Base-by-base conservation (phyloP, 2,329 filamentous ascomycete species). In the Lachnellula subtilissima region DNA sequence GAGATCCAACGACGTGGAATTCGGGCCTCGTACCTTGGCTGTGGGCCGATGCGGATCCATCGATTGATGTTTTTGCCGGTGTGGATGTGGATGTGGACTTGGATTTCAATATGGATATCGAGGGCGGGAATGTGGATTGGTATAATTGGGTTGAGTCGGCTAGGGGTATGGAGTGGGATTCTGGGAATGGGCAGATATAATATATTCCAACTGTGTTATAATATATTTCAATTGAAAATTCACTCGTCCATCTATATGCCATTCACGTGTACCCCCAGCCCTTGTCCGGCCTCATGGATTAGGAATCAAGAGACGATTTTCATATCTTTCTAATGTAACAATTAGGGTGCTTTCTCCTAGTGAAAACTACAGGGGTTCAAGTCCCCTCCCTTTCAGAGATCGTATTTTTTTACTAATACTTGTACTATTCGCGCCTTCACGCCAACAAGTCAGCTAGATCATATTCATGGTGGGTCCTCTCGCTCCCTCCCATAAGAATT, bases 141-240 rank as follows among this genome's bases (percentile, higher is more conserved):
- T 70, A 71, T 58, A 67, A 67, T 50, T 74, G 72, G 72, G 59
- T 73, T 17, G 65, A 73, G 53, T 71, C 70, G 55, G 69, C 70
- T 1, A 70, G 69, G 32, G 45, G 46, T 22, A 62, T 62, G 53
- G 58, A 61, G 43, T 55, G 45, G 49, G 37, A 40, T 40, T 15
- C 37, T 40, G n/a, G 37, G 9, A 32, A 32, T 32, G 28, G 28
- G 4, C 28, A 32, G 28, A 3, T 4, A 0, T 32, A 32, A 9
- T 11, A 22, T 0, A 32, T 32, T 32, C 11, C 28, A 32, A 11
- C 9, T 32, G 1, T 32, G 3, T 9, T 32, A 11, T 32, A 32
- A 32, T 11, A 11, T 32, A 32, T 32, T 11, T 32, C 7, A 25
- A 5, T 25, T 25, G 23, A 25, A 25, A 25, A 4, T 22, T 22